Base-by-base conservation (phyloP, 2,329 filamentous ascomycete species). In the Aspergillus quadrilineatus region DNA sequence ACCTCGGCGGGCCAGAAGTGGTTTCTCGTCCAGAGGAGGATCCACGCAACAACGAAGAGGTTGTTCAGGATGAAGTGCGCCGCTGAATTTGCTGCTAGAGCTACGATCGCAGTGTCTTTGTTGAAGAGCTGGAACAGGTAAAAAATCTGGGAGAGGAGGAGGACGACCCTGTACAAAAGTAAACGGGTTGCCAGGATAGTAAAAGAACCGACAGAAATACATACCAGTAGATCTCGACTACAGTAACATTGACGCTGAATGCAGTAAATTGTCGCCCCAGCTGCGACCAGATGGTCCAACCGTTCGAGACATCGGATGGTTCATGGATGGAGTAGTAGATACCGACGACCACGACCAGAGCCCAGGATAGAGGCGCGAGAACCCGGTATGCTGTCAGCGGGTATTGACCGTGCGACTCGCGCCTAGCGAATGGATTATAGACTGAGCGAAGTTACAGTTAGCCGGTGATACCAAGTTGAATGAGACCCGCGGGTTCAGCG, bases 51-150 rank as follows among this genome's bases (percentile, higher is more conserved):
- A 73, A 91, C 85, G 58, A 96, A 82, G 42, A 96, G 77, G 74
- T 96, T 96, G 81, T 91, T 89, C 65, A 89, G 71, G 71, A 95
- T 91, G 75, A 93, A 96, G 79, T 96, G 90, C 64, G 85, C 83
- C 59, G 89, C 91, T 12, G 95, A 87, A 63, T 89, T 86, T 63
- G 88, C 88, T 22, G 91, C 89, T 14, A 85, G 82, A 58, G 84
- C 83, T 61, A 90, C 83, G 52, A 83, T 79, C 29, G 83, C 82
- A 45, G 79, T 69, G 63, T 88, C 84, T 63, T 79, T 78, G 46
- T 85, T 87, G 80, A 91, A 95, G 63, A 96, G 84, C 66, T 90
- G 85, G 66, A 81, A 84, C 58, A 92, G 79, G 73, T 95, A 96
- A 64, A 83, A 85, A 52, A 87, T 76, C 71, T 96, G 92, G 37